Evolutionary conservation across 108 stramenopile genomes (phyloP).

Genomic region (Nitzschia putrida): DNA sequence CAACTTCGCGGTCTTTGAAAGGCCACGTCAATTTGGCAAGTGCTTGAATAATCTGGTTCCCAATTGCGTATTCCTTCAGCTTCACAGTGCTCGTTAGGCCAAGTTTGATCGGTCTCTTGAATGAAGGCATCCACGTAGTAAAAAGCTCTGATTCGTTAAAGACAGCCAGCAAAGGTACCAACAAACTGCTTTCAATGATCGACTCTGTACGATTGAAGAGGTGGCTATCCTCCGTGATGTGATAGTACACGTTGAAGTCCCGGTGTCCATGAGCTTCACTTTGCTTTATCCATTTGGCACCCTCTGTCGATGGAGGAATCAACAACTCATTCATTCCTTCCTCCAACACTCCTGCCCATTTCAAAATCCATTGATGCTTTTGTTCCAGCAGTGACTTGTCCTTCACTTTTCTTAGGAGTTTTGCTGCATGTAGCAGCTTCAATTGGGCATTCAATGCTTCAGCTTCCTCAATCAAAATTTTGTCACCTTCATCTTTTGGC

Average conservation of each 20-base stretch:
- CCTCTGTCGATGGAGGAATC: constrained; percentile 21
- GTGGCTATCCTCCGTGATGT: constrained; percentile 43
- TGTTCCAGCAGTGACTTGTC: constrained; percentile 18
- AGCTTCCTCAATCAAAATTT: constrained; percentile 36
- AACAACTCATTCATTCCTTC: constrained; percentile 26
- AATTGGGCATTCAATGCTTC: constrained; percentile 38
- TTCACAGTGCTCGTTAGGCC: constrained; percentile 52
- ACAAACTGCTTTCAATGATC: constrained; percentile 52
- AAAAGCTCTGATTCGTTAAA: constrained; percentile 80
- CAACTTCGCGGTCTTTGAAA: constrained; percentile 48
- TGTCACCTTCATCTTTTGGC: constrained; percentile 20
- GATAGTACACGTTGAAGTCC: constrained; percentile 67
- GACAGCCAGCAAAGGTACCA: constrained; percentile 68
- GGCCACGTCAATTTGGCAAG: constrained; percentile 62
- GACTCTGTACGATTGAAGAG: constrained; percentile 67
- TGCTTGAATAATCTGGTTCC: constrained; percentile 59
- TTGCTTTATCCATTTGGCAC: constrained; percentile 60
- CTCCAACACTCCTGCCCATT: constrained; percentile 29
- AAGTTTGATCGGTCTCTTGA: constrained; percentile 52
- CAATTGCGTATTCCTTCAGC: constrained; percentile 56
- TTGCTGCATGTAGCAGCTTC: constrained; percentile 38
- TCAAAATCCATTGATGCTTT: constrained; percentile 18
- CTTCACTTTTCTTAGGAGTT: constrained; percentile 22
- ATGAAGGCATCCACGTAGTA: constrained; percentile 68
- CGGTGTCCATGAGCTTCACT: constrained; percentile 65